phyloP scores from a whole-genome alignment of 2,329 filamentous ascomycete species.

The Paecilomyces sp. region DNA sequence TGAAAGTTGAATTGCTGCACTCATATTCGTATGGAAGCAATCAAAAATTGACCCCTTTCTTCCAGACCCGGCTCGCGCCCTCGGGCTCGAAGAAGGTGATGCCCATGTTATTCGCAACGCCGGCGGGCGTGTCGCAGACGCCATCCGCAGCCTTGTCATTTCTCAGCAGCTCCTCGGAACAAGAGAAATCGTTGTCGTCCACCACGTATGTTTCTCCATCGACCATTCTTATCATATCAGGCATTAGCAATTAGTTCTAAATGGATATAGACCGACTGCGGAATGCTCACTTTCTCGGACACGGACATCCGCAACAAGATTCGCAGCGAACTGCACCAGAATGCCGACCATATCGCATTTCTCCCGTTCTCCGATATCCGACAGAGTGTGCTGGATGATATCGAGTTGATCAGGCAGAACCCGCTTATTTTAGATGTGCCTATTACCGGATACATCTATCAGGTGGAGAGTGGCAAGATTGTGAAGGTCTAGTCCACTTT shows the following conservation, averaged over 20 bases:
- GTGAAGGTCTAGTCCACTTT: slow-evolving; percentile 13
- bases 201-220: slow-evolving; percentile 18
- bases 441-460: slow-evolving; percentile 70
- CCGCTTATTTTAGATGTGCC: slow-evolving; percentile 55
- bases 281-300: slow-evolving; percentile 62
- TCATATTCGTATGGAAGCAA: not conserved
- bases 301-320: slow-evolving; percentile 56
- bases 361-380: slow-evolving; percentile 59
- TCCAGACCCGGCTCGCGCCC: slow-evolving; percentile 57
- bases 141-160: slow-evolving; percentile 67
- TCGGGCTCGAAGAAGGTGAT: slow-evolving; percentile 65
- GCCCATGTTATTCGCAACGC: slow-evolving; percentile 75
- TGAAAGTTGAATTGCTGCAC: too few relatives aligned
- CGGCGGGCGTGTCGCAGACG: slow-evolving; percentile 60
- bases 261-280: slow-evolving; percentile 56
- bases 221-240: not conserved
- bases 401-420: slow-evolving; percentile 53
- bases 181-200: slow-evolving; percentile 62
- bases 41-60: not conserved
- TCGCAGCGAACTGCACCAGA: slow-evolving; percentile 42
- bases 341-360: slow-evolving; percentile 51
- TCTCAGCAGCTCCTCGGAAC: slow-evolving; percentile 74
- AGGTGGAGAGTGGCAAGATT: slow-evolving; percentile 65
- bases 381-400: slow-evolving; percentile 58
- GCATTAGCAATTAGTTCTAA: not conserved